Evolutionary conservation across 1,284 basidiomycete species (phyloP), one percentile per base, ranked within the genome.

Genomic region (Sporisorium iseilematis-ciliati): DNA sequence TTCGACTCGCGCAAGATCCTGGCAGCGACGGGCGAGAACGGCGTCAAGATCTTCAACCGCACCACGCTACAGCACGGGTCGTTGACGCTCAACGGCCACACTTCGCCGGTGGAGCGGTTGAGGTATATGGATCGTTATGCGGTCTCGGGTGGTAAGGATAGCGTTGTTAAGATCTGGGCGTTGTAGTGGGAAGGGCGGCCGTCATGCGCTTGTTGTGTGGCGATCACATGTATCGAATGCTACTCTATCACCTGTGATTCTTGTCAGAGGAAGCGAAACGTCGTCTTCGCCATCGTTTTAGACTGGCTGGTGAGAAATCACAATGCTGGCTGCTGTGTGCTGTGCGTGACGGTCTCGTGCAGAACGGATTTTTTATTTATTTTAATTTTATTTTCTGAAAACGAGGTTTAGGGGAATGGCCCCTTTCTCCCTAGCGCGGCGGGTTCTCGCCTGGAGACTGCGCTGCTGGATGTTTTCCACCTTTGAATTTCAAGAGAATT

Each of bases 101-200:
- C 90, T 23, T 91, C 90, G 75, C 95, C 95, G 0, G 92, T 91
- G n/a, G 93, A 97, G 86, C 89, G 90, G 73, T 87, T 99, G 77
- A 89, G 96, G 58, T 99, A 97, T 86, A 97, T 98, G 91, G 96
- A 99, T 86, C 91, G 92, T 66, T 99, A 98, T 86, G 88, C 97
- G 53, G 91, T 94, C 42, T 92, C 93, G 26, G 97, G 97, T 46
- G 95, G 92, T 57, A 90, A 91, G 60, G 96, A 99, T 86, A 89
- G 92, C 31, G 89, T 89, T 48, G 90, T 98, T 79, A 98, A 98
- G 87, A 91, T 97, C 64, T 99, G 96, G 96, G 93, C 94, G 49
- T 87, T 99, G 86, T 98, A 67, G 26, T 38, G 1, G 3, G 45
- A 10, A 11, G 5, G n/a, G 29, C 29, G 5, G 29, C 8, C 29